phyloP scores from a whole-genome alignment of 176 grass and related monocot species.

The Cenchrus americanus region DNA sequence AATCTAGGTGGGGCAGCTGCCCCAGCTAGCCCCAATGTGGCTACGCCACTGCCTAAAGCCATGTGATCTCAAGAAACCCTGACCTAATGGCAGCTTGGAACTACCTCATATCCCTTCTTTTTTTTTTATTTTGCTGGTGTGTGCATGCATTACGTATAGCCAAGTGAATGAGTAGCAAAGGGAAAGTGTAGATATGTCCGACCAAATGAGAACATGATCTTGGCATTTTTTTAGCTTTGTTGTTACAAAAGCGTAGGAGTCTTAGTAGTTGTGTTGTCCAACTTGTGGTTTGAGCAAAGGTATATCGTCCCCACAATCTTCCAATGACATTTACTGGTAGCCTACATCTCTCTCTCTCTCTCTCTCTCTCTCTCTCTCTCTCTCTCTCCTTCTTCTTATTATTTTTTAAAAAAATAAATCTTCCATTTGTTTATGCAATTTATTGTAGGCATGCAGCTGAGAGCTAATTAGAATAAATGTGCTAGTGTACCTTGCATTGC shows the following conservation, averaged over 20 bases:
- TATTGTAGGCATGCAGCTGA: neutral
- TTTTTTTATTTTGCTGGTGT: neutral
- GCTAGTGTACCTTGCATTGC: neutral
- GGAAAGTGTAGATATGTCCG: slow-evolving; percentile 24
- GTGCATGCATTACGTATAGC: neutral
- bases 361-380: neutral
- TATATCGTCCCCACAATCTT: slow-evolving; percentile 10
- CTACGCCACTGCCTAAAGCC: too few species aligned
- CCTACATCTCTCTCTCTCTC: neutral
- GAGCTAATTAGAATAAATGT: neutral
- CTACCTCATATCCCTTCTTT: neutral
- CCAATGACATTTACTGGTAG: neutral
- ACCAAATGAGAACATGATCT: slow-evolving; percentile 11
- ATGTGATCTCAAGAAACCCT: slow-evolving; percentile 33
- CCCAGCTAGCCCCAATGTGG: too few species aligned
- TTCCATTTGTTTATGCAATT: neutral
- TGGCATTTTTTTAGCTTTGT: slow-evolving; percentile 4
- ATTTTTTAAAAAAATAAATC: neutral
- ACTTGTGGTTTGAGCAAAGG: slow-evolving; percentile 16
- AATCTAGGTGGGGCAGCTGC: too few species aligned
- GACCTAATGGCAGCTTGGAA: slow-evolving; percentile 28
- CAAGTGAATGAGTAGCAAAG: neutral
- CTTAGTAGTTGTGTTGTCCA: slow-evolving; percentile 1
- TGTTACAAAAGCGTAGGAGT: slow-evolving; percentile 1
- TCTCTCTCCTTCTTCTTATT: neutral